These are phyloP conservation scores for Anethum foeniculum DNA, from an alignment of 140 eudicot species.

Conservation along the genomic window DNA sequence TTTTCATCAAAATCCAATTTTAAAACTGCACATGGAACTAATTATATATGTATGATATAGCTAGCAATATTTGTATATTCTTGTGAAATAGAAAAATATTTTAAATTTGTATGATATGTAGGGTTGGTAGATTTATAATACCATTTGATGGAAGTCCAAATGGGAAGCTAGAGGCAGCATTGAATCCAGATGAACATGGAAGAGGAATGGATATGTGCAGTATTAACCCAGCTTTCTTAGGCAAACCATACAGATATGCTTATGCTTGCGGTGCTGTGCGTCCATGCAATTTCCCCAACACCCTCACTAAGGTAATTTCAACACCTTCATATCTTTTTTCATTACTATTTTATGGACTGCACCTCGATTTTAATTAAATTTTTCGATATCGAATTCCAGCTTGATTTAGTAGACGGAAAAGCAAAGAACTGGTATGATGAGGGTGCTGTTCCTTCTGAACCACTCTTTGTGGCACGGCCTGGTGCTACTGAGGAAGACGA, in stretches of 20 bases:
- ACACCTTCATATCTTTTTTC: neutral
- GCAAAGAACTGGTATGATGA: constrained; percentile 84
- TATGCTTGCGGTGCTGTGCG: constrained; percentile 91
- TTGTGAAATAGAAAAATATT: too few species aligned
- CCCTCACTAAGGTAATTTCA: constrained; percentile 80
- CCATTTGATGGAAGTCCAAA: constrained; percentile 82
- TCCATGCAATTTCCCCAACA: constrained; percentile 95
- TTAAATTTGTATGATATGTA: constrained; percentile 8
- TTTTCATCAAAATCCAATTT: too few species aligned
- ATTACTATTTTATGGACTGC: neutral
- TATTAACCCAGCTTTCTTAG: constrained; percentile 73
- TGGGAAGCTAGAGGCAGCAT: constrained; percentile 73
- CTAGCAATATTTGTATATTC: too few species aligned
- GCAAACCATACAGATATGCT: constrained; percentile 82
- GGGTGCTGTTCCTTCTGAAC: constrained; percentile 91
- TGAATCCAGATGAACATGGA: constrained; percentile 87
- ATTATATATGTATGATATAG: too few species aligned
- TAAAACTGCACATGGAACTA: too few species aligned
- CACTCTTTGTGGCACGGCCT: constrained; percentile 85
- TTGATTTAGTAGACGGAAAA: constrained; percentile 60
- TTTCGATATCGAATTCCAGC: constrained; percentile 28
- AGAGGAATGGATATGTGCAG: constrained; percentile 96
- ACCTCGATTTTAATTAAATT: too few species aligned
- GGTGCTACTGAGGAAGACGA: constrained; percentile 88
- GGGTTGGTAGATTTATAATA: constrained; percentile 84